Base-by-base conservation (phyloP, 208 protist genomes). In the Leishmania arabica region DNA sequence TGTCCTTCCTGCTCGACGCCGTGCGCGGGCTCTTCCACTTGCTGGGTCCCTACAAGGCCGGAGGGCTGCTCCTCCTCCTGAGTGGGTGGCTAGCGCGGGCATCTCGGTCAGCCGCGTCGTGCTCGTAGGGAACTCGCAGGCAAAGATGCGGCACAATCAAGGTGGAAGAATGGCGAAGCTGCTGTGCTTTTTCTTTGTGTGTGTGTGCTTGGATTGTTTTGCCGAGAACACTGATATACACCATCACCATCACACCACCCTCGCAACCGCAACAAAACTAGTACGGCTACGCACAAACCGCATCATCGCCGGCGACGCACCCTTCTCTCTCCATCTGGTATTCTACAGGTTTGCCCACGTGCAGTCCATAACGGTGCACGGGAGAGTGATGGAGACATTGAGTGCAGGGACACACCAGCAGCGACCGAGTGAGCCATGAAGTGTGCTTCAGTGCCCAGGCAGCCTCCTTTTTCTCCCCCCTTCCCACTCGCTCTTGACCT, bases 1-100 rank as follows among this genome's bases (percentile, higher is more conserved):
- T 95, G 0, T 31, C 80, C 19, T 34, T 96, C 40, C 37, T 97
- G 17, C 66, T 90, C 5, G 86, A 87, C 45, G 91, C 92, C 24
- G 75, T 92, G 11, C 77, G 80, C 19, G 88, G 79, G 17, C 78
- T 96, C 27, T 97, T 90, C 83, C 77, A 80, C 74, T 76, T 93
- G 54, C 81, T 97, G 2, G 94, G 94, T 0, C 92, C 92, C 6
- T 49, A 84, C 71, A 87, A 89, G 56, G 79, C 80, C 17, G 73
- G 82, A 2, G 75, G 90, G n/a, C 70, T 91, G n/a, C 45, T 90
- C 1, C 78, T 79, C 34, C 40, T 84, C 45, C 9, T 92, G 11
- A 65, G 87, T 5, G 34, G 84, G 17, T 97, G 91, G 91, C 34
- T 86, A 8, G 31, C 65, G 1, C 47, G 51, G 24, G 85, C 76